phyloP scores from a whole-genome alignment of 805 yeast species.

The Schwanniomyces sp. region DNA sequence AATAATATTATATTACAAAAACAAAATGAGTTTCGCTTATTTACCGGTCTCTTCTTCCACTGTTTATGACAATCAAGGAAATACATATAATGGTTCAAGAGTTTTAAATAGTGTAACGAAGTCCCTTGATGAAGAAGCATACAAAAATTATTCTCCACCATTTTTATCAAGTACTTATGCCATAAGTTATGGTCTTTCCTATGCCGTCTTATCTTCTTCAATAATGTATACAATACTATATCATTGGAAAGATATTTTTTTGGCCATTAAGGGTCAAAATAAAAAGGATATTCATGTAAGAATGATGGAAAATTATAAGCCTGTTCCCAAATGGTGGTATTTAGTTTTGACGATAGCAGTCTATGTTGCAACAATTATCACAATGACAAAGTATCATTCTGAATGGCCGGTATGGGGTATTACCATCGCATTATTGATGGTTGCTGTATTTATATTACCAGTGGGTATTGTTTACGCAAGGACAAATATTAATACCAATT shows the following conservation, averaged over 20 bases:
- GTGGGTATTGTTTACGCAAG: conserved; percentile 16
- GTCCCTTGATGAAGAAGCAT: conserved; percentile 47
- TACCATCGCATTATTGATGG: conserved; percentile 21
- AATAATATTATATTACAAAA: conserved; percentile 58
- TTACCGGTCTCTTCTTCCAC: conserved; percentile 52
- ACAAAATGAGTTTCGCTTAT: conserved; percentile 59
- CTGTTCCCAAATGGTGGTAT: conserved; percentile 11
- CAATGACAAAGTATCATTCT: conserved; percentile 23
- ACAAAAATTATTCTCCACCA: conserved; percentile 61
- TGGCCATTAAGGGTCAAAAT: conserved; percentile 22
- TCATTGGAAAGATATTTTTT: conserved; percentile 52
- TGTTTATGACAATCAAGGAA: conserved; percentile 51
- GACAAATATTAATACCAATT: conserved; percentile 1
- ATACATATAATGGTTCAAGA: conserved; percentile 47
- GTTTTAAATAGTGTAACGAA: conserved; percentile 41
- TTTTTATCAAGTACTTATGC: conserved; percentile 20
- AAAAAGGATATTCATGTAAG: conserved; percentile 46
- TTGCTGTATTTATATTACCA: conserved; percentile 21
- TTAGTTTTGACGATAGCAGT: conserved; percentile 3
- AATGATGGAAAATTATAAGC: conserved; percentile 49
- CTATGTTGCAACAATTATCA: conserved; percentile 14
- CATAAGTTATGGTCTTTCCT: background rate
- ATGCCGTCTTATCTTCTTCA: background rate
- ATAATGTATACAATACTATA: conserved; percentile 29
- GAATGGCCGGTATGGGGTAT: conserved; percentile 20